phyloP scores from a whole-genome alignment of 345 rosid genomes.

The Boechera retrofracta region DNA sequence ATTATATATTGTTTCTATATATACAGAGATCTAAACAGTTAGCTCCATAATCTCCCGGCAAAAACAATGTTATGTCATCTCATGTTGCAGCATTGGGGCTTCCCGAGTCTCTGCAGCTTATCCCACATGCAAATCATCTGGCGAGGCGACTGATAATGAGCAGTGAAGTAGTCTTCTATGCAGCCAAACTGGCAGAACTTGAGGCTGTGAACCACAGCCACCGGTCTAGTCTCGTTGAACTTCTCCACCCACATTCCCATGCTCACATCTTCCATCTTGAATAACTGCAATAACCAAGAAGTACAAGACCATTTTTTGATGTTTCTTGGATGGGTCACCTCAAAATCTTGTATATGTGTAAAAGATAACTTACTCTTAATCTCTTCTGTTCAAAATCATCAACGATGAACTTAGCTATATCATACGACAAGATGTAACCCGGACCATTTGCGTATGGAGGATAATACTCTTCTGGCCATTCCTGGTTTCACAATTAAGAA shows the following conservation, averaged over 20 bases:
- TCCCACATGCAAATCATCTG: slow-evolving; percentile 97
- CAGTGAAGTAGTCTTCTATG: slow-evolving; percentile 82
- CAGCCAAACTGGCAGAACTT: slow-evolving; percentile 95
- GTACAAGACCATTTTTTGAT: not conserved
- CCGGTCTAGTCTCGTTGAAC: slow-evolving; percentile 78
- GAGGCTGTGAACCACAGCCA: slow-evolving; percentile 77
- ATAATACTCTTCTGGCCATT: slow-evolving; percentile 98
- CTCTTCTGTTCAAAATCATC: slow-evolving; percentile 76
- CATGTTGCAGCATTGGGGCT: slow-evolving; percentile 90
- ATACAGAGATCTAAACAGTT: slow-evolving; percentile 38
- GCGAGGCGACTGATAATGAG: slow-evolving; percentile 95
- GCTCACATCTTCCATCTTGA: slow-evolving; percentile 99
- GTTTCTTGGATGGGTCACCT: not conserved
- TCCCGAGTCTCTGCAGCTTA: slow-evolving; percentile 61
- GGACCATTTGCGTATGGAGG: slow-evolving; percentile 99
- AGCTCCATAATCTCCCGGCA: slow-evolving; percentile 37
- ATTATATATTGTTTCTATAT: slow-evolving; percentile 36
- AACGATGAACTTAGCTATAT: slow-evolving; percentile 74
- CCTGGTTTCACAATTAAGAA: slow-evolving; percentile 52
- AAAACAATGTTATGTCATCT: slow-evolving; percentile 54
- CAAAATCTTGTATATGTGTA: not conserved
- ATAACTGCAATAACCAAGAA: slow-evolving; percentile 59
- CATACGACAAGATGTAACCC: slow-evolving; percentile 83
- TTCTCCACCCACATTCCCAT: slow-evolving; percentile 99
- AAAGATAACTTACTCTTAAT: slow-evolving; percentile 62